Percentiles rank a stretch among this genome's conserved stretches.
phyloP scores from a whole-genome alignment of 2,329 filamentous ascomycete species.

The Phoma sp. region DNA sequence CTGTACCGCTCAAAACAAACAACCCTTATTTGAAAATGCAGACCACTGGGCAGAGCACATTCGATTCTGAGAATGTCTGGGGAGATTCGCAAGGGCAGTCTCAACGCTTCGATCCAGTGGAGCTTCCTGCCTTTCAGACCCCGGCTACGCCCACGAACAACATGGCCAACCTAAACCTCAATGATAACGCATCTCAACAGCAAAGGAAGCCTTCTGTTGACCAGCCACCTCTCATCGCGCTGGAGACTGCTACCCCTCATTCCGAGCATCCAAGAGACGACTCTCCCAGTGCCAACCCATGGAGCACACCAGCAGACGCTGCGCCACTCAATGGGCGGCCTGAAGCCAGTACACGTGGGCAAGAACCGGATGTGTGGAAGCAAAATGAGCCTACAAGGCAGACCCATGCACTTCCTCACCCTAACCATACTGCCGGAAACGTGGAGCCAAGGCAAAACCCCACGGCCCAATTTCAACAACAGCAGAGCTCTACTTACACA shows the following conservation, averaged over 20 bases:
- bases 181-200: conserved; percentile 31
- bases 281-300: conserved; percentile 36
- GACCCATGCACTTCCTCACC: conserved; percentile 24
- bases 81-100: conserved; percentile 40
- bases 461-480: background rate
- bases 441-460: conserved; percentile 13
- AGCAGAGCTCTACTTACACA: background rate
- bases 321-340: conserved; percentile 22
- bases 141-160: conserved; percentile 49
- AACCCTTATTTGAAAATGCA: conserved; percentile 55
- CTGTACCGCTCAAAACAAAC: conserved; percentile 49
- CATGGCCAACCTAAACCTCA: conserved; percentile 48
- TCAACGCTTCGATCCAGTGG: conserved; percentile 46
- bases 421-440: conserved; percentile 24
- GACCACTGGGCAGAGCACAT: conserved; percentile 44
- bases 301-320: conserved; percentile 38
- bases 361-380: conserved; percentile 45
- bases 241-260: conserved; percentile 27
- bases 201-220: conserved; percentile 33
- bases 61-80: conserved; percentile 51
- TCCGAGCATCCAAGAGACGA: conserved; percentile 31
- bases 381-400: conserved; percentile 32
- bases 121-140: conserved; percentile 52
- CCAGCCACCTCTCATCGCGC: conserved; percentile 21
- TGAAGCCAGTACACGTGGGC: conserved; percentile 23